Evolutionary conservation across 495 filamentous ascomycete genomes (phyloP).

Genomic region (Tricharina praecox): DNA sequence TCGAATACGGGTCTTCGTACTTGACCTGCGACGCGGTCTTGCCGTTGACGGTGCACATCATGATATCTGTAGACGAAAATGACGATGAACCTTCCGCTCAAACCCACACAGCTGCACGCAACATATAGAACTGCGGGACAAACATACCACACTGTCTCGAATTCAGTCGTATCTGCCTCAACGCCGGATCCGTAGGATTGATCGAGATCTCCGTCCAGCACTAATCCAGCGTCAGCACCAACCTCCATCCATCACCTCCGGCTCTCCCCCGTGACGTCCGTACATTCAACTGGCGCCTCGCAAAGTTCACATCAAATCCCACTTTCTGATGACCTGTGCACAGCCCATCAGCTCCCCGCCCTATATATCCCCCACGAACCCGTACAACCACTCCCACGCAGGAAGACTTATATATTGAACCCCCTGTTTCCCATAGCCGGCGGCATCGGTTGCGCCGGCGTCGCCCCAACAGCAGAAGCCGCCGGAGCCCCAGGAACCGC

Average conservation of each 20-base stretch:
- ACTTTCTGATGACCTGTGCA: constrained; percentile 54
- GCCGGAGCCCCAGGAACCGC: too few species aligned
- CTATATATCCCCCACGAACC: constrained; percentile 31
- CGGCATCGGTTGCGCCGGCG: constrained; percentile 18
- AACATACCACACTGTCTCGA: constrained; percentile 65
- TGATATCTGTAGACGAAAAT: constrained; percentile 19
- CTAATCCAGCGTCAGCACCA: constrained; percentile 7
- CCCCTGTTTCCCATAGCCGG: constrained; percentile 22
- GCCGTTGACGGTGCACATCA: constrained; percentile 51
- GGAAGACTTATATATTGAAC: constrained; percentile 28
- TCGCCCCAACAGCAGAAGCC: too few species aligned
- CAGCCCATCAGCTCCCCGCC: constrained; percentile 32
- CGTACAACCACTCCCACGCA: too few species aligned
- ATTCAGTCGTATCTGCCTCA: constrained; percentile 58
- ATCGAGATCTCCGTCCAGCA: constrained; percentile 65
- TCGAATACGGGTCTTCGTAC: constrained; percentile 59
- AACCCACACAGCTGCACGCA: neutral
- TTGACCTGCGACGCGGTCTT: constrained; percentile 37
- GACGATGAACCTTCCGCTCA: neutral
- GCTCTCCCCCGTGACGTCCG: neutral
- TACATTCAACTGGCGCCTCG: constrained; percentile 50
- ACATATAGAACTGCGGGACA: neutral
- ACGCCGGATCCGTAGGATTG: constrained; percentile 45
- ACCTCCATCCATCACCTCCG: neutral
- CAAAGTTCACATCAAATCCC: constrained; percentile 74